These are phyloP conservation scores for Talinum fruticosum DNA, from an alignment of 148 eudicot genomes.

Conservation along the genomic window DNA sequence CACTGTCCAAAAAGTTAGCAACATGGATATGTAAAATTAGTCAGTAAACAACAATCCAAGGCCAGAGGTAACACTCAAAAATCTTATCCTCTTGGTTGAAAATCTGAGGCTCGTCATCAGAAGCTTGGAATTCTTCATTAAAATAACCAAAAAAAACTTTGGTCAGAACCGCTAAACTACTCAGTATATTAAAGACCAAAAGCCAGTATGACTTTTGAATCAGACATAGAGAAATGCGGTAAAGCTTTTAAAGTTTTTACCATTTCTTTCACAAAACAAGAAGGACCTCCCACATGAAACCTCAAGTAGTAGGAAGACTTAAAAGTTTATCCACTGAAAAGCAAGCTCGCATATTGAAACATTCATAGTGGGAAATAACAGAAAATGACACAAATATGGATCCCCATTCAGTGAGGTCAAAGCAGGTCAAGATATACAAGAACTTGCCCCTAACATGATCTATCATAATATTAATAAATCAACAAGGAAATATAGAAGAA, in stretches of 20 bases:
- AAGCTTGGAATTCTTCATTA: neutral
- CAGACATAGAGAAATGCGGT: neutral
- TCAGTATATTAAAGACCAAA: neutral
- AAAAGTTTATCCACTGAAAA: neutral
- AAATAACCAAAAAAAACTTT: neutral
- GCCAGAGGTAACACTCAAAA: neutral
- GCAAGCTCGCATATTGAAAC: neutral
- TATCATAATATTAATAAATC: too few species aligned
- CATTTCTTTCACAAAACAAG: neutral
- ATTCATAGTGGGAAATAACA: neutral
- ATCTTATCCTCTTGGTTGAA: neutral
- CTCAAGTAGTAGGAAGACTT: neutral
- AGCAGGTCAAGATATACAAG: neutral
- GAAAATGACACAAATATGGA: neutral
- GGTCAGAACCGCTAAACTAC: neutral
- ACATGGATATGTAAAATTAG: neutral
- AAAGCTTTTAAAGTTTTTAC: too few species aligned
- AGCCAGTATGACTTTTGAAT: neutral
- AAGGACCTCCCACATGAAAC: neutral
- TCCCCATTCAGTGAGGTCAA: neutral
- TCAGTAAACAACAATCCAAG: neutral
- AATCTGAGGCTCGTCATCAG: neutral
- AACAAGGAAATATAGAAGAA: neutral
- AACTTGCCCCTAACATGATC: neutral
- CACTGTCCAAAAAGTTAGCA: neutral